These are phyloP conservation scores for Chaetomium strumarium DNA, from an alignment of 2,329 filamentous ascomycete species.

Conservation along the genomic window DNA sequence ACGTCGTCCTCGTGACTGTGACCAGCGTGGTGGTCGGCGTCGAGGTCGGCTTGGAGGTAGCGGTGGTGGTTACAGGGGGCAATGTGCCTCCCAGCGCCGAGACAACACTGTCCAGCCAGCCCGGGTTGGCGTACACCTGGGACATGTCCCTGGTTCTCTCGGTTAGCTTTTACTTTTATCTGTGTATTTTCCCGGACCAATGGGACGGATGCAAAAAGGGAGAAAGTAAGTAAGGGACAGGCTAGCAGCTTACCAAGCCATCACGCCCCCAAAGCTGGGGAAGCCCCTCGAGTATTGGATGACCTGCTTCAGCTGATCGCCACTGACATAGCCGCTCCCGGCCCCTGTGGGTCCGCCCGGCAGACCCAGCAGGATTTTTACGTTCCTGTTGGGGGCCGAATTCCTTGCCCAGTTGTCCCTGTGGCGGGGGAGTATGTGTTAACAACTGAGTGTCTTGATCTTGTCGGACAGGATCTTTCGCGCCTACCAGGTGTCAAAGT, in stretches of 20 bases:
- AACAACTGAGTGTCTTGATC: too few relatives aligned
- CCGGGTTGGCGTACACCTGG: conserved; percentile 52
- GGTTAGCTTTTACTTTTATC: conserved; percentile 3
- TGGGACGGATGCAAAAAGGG: too few relatives aligned
- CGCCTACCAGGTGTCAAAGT: conserved; percentile 48
- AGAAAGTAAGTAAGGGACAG: not conserved
- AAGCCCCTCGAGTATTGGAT: conserved; percentile 50
- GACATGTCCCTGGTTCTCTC: conserved; percentile 46
- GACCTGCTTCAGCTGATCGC: conserved; percentile 41
- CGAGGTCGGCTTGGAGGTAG: conserved; percentile 4
- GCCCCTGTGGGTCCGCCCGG: conserved; percentile 51
- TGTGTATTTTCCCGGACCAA: too few relatives aligned
- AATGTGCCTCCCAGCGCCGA: conserved; percentile 26
- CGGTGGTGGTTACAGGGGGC: conserved; percentile 6
- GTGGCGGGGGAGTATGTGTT: not conserved
- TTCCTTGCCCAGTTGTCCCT: conserved; percentile 58
- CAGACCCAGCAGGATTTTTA: conserved; percentile 57
- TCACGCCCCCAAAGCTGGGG: conserved; percentile 58
- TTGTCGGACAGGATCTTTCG: too few relatives aligned
- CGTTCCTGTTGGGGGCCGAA: conserved; percentile 50
- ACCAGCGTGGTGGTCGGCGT: conserved; percentile 8
- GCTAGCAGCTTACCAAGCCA: conserved; percentile 43
- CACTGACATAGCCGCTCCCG: conserved; percentile 49
- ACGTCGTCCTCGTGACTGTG: conserved; percentile 15
- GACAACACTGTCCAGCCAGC: conserved; percentile 46